Evolutionary conservation across 1,139 yeast genomes (phyloP), one percentile per base, ranked within the genome.

Genomic region (Lodderomyces orthopsilosis): DNA sequence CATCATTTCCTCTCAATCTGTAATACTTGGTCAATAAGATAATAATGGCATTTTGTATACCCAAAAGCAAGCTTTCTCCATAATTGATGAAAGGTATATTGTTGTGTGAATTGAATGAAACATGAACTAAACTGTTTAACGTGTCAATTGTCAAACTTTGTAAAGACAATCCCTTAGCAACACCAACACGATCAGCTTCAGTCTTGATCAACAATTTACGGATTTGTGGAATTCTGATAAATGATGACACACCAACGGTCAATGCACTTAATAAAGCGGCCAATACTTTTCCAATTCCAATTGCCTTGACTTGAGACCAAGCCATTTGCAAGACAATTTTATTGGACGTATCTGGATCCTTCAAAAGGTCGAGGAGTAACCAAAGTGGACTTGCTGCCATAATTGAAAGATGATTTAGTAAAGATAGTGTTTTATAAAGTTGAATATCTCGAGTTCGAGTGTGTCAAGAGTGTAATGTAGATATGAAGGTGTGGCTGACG

Each of bases 171-270:
- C 77, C 78, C 23, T 59, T 55, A 41, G 70, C 71, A 37, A 72
- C 74, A 9, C 51, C 38, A 35, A 67, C 56, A 36, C 68, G 57
- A 22, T 55, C 60, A 13, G 55, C 50, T 34, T 66, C 54, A n/a
- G 57, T 41, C 24, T 53, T 50, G 19, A 54, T 54, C 34, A 63
- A 43, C 40, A 73, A 65, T 54, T 71, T 72, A 39, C 52, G 53
- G 45, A 73, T 72, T 49, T 73, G 78, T 6, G 78, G 78, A 28
- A 72, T 53, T 52, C 70, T 65, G 44, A 72, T 66, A 13, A 71
- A 55, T 33, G 73, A 63, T n/a, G 75, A 68, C 1, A 56, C 69
- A 2, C 68, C 75, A 17, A 72, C 76, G 35, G 68, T 63, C 10
- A 60, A 52, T 1, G 66, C 61, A 8, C 76, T 68, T 36, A 71